phyloP scores from a whole-genome alignment of 805 yeast species.

The Zygotorulaspora florentina region DNA sequence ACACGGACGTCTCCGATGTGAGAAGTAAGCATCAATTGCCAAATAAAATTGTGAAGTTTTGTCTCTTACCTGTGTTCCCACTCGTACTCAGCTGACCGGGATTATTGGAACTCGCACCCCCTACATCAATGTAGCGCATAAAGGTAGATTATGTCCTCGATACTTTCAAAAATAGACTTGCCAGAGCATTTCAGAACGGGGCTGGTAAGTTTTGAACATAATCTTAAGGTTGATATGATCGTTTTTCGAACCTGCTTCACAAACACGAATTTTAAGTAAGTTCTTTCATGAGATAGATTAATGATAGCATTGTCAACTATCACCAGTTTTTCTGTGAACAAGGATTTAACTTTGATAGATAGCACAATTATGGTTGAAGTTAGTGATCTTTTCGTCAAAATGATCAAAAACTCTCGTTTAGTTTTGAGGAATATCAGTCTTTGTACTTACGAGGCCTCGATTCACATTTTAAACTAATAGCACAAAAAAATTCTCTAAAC shows the following conservation, averaged over 20 bases:
- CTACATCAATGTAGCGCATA: conserved; percentile 61
- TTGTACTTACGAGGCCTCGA: conserved; percentile 44
- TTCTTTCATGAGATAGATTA: conserved; percentile 40
- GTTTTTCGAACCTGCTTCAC: conserved; percentile 72
- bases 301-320: conserved; percentile 42
- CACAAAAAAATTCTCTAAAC: conserved; percentile 17
- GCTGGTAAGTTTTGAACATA: conserved; percentile 47
- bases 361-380: conserved; percentile 42
- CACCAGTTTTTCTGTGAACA: conserved; percentile 41
- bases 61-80: conserved; percentile 24
- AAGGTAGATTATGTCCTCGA: conserved; percentile 54
- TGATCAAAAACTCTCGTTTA: conserved; percentile 30
- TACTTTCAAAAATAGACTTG: conserved; percentile 28
- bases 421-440: conserved; percentile 68
- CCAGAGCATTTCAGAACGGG: conserved; percentile 33
- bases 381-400: conserved; percentile 17
- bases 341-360: conserved; percentile 43
- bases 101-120: conserved; percentile 80
- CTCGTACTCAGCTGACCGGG: conserved; percentile 38
- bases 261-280: conserved; percentile 50
- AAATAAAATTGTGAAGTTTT: conserved; percentile 21
- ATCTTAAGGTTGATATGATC: conserved; percentile 48
- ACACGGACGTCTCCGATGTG: conserved; percentile 19
- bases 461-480: conserved; percentile 36
- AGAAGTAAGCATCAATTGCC: conserved; percentile 21